A percentile compares a stretch with the other conserved stretches of the same genome.
Evolutionary conservation across 305 asterid species (phyloP).

Genomic region (Fraxinus latifolia): DNA sequence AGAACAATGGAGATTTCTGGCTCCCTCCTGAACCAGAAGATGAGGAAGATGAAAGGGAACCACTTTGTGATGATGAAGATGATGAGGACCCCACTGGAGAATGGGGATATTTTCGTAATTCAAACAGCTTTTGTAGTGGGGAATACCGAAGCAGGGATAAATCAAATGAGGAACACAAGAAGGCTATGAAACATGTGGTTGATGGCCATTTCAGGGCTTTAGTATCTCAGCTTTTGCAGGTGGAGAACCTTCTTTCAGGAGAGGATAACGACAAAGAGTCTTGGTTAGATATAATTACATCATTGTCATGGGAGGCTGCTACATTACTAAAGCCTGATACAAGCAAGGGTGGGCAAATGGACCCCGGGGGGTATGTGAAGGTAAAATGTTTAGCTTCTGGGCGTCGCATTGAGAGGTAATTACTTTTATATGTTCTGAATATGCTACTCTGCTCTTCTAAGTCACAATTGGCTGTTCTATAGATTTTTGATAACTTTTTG

Average conservation of each 20-base stretch:
- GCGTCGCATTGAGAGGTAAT: conserved; percentile 77
- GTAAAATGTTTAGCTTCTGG: conserved; percentile 94
- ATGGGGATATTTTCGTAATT: conserved; percentile 67
- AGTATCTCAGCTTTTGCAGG: conserved; percentile 92
- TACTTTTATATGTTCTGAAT: conserved; percentile 8
- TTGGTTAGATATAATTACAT: conserved; percentile 88
- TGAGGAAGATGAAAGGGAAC: conserved; percentile 83
- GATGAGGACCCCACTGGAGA: conserved; percentile 81
- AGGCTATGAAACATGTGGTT: conserved; percentile 75
- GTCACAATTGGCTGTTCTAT: not conserved
- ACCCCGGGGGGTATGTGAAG: conserved; percentile 93
- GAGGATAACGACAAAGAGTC: conserved; percentile 73
- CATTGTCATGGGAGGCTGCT: conserved; percentile 98
- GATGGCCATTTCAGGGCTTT: conserved; percentile 94
- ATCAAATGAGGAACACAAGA: conserved; percentile 82
- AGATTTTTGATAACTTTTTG: conserved; percentile 7
- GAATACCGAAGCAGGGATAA: conserved; percentile 74
- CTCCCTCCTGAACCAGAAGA: conserved; percentile 99
- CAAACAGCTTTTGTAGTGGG: conserved; percentile 80
- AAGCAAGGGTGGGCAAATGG: conserved; percentile 95
- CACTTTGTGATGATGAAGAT: conserved; percentile 64
- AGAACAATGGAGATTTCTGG: conserved; percentile 87
- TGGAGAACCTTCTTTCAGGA: conserved; percentile 69
- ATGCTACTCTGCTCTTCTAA: not conserved
- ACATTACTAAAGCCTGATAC: conserved; percentile 79